Percentiles rank a stretch among this genome's conserved stretches.
phyloP scores from a whole-genome alignment of 2,329 filamentous ascomycete species.

The Talaromyces sp. region DNA sequence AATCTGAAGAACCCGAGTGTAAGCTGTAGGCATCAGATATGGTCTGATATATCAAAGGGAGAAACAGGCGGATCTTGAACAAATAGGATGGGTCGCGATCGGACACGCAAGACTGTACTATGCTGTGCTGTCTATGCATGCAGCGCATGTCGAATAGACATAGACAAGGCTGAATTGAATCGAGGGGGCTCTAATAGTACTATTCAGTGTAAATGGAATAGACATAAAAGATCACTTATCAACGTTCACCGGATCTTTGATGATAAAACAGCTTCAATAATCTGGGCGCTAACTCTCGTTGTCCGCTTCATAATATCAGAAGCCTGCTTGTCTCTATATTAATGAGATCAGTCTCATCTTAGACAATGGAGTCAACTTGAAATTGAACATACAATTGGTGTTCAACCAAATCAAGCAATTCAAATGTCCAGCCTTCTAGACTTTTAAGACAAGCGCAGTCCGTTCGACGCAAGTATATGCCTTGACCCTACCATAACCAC shows the following conservation, averaged over 20 bases:
- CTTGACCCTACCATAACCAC: neutral
- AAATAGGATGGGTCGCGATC: neutral
- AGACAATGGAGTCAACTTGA: too few relatives aligned
- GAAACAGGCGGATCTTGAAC: neutral
- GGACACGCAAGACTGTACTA: neutral
- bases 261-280: constrained; percentile 2
- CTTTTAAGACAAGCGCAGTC: constrained; percentile 10
- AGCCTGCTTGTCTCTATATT: neutral
- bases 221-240: neutral
- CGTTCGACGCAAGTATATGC: constrained; percentile 1
- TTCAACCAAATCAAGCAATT: neutral
- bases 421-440: constrained; percentile 9
- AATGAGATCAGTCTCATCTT: neutral
- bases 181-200: neutral
- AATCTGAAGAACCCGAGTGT: neutral
- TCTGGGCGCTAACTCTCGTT: neutral
- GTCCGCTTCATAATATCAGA: neutral
- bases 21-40: neutral
- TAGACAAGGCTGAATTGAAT: neutral
- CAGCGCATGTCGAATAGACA: neutral
- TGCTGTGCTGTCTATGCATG: neutral
- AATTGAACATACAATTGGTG: neutral
- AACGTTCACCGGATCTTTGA: neutral
- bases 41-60: neutral
- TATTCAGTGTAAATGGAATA: neutral